Evolutionary conservation across 1,284 basidiomycete genomes (phyloP), one percentile per base, ranked within the genome.

Genomic region (Ceratobasidium sp.): DNA sequence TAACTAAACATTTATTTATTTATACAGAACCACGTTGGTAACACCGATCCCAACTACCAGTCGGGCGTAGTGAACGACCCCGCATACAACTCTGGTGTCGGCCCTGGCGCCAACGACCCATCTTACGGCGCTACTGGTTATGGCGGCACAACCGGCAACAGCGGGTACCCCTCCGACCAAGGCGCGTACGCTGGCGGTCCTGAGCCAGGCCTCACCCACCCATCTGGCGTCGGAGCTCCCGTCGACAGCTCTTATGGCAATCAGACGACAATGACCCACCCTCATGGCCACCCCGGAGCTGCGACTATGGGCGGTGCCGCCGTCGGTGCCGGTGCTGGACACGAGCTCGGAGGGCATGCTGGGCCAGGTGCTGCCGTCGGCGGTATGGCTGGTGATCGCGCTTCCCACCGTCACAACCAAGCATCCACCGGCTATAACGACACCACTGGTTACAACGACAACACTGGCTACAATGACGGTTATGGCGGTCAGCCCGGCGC

Each of bases 311-410:
- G 65, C 31, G 65, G 65, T 44, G 50, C 65, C 24, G 51, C 65
- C n/a, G 22, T 41, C 9, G 65, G 65, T 1, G 65, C 53, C 2
- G 53, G 50, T 7, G 65, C 51, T 51, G 65, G 65, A n/a, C 65
- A 56, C 36, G 65, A 36, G 33, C 65, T 67, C 17, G 65, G 65
- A n/a, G 41, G 65, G 0, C 65, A 67, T 24, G 31, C 65, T 0
- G 65, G 51, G 17, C 51, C 65, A 15, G 65, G 65, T 19, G 51
- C 65, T 29, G 53, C 53, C 17, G 53, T 56, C 22, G 65, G 65
- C 41, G 65, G 65, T n/a, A 67, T 67, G 31, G 51, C 65, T 31
- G 65, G 65, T 5, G 51, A 65, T n/a, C 63, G 15, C 24, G 45
- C 63, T 9, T 65, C 63, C 2, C 65, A 56, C 27, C 50, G 54